Base-by-base conservation (phyloP, 2,329 filamentous ascomycete species). In the Trichoderma sp. region DNA sequence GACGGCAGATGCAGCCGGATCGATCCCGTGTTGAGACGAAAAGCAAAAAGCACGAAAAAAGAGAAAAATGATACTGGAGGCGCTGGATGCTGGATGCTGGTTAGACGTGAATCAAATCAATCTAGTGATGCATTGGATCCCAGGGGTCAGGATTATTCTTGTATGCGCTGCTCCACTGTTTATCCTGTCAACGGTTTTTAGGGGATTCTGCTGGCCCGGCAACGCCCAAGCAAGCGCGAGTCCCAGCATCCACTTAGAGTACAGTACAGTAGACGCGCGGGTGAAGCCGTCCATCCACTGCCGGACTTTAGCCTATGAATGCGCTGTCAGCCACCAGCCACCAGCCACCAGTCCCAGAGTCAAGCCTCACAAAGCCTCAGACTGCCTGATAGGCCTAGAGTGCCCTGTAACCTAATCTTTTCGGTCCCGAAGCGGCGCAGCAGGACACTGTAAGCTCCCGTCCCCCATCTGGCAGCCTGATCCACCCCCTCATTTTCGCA, bases 101-200 rank as follows among this genome's bases (percentile, higher is more conserved):
- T 21, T 60, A 26, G 66, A 61, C 43, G 57, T 24, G 56, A 28
- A n/a, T 18, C 39, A 39, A 39, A 39, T 39, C 36, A 39, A 36
- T 61, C 32, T 34, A 24, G 26, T 53, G 51, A 67, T 58, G 60
- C 11, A 28, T n/a, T 39, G 15, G 15, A n/a, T 18, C 61, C 28
- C 61, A 21, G 43, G 30, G 43, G 30, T 39, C 39, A 9, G 34
- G 24, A 51, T 43, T 43, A 53, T 34, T 68, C 51, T 62, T 36
- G 67, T 58, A 62, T 26, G 24, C 14, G 47, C 43, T 62, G 58
- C 68, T 53, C 61, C 69, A 56, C 69, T 71, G 69, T 71, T 71
- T 58, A 65, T 43, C 18, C 36, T 58, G 24, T 53, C 21, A 36
- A 18, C 47, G 18, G 26, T 1, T 26, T 57, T 57, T 39, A 28